phyloP scores from a whole-genome alignment of 306 rosid genomes.

The Rosa multiflora region DNA sequence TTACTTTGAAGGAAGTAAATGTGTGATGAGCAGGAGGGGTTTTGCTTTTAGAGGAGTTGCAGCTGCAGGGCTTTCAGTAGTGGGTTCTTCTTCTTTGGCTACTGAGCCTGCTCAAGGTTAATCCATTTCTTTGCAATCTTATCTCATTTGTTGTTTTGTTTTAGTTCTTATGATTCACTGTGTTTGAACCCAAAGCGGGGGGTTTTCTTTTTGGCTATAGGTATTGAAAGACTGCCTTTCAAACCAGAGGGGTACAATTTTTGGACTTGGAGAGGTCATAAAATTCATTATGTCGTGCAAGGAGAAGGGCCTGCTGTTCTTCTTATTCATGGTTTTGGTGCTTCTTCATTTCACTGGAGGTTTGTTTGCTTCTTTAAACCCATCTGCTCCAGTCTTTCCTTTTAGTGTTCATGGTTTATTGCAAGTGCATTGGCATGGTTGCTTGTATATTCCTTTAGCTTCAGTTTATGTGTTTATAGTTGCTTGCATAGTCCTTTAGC shows the following conservation, averaged over 20 bases:
- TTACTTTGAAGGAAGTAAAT: constrained; percentile 67
- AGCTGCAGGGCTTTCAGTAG: constrained; percentile 65
- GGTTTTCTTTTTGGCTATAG: constrained; percentile 21
- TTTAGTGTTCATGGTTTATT: neutral
- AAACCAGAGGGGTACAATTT: constrained; percentile 77
- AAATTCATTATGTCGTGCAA: constrained; percentile 87
- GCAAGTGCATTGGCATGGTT: neutral
- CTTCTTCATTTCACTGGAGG: constrained; percentile 97
- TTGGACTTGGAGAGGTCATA: constrained; percentile 92
- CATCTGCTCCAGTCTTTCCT: neutral
- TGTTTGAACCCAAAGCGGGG: too few relatives aligned
- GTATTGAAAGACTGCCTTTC: constrained; percentile 62
- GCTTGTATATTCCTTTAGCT: neutral
- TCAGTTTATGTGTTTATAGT: neutral
- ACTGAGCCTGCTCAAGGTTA: constrained; percentile 58
- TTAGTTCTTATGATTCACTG: too few relatives aligned
- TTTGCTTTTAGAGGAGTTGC: constrained; percentile 67
- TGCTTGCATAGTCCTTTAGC: neutral
- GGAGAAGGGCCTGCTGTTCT: constrained; percentile 89
- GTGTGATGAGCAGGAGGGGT: constrained; percentile 62
- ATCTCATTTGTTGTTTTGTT: neutral
- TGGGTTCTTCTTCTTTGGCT: constrained; percentile 56
- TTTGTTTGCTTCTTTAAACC: constrained; percentile 34
- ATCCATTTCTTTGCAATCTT: too few relatives aligned
- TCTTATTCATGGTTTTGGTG: constrained; percentile 96